phyloP scores from a whole-genome alignment of 495 filamentous ascomycete genomes.

The Thozetella sp. region DNA sequence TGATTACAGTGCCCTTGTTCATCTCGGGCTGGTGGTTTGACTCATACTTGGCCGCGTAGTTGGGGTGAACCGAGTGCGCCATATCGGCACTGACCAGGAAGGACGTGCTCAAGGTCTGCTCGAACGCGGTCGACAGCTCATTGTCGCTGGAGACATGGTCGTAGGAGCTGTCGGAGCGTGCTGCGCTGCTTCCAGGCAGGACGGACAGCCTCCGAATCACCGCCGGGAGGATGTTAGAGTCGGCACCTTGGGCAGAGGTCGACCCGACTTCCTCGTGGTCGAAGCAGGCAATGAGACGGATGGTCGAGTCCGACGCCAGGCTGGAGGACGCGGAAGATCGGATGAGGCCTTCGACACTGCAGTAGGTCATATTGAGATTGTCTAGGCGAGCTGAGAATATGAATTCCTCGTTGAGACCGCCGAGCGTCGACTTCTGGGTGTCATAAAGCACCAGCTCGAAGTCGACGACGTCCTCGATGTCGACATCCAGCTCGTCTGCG shows the following conservation, averaged over 20 bases:
- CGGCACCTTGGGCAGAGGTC: conserved; percentile 86
- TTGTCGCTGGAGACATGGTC: conserved; percentile 50
- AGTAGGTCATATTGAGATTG: conserved; percentile 95
- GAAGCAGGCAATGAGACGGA: conserved; percentile 89
- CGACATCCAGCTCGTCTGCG: conserved; percentile 74
- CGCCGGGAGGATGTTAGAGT: conserved; percentile 88
- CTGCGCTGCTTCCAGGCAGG: conserved; percentile 54
- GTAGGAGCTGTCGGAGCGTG: conserved; percentile 49
- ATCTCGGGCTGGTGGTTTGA: conserved; percentile 86
- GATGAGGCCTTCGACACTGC: conserved; percentile 79
- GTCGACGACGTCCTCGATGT: conserved; percentile 75
- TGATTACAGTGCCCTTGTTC: conserved; percentile 95
- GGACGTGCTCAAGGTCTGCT: conserved; percentile 88
- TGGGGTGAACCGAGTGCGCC: conserved; percentile 94
- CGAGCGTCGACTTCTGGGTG: conserved; percentile 85
- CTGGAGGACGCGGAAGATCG: conserved; percentile 65
- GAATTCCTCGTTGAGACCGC: conserved; percentile 90
- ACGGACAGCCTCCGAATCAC: conserved; percentile 87
- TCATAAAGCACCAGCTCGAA: conserved; percentile 97
- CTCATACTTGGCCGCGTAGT: conserved; percentile 92
- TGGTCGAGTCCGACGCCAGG: conserved; percentile 74
- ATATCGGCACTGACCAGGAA: conserved; percentile 97
- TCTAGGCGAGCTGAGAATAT: conserved; percentile 93
- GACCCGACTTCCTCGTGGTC: conserved; percentile 99
- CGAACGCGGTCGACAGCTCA: conserved; percentile 77